Evolutionary conservation across 2,329 filamentous ascomycete species (phyloP), one percentile per base, ranked within the genome.

Genomic region (Penicillium frequentans): DNA sequence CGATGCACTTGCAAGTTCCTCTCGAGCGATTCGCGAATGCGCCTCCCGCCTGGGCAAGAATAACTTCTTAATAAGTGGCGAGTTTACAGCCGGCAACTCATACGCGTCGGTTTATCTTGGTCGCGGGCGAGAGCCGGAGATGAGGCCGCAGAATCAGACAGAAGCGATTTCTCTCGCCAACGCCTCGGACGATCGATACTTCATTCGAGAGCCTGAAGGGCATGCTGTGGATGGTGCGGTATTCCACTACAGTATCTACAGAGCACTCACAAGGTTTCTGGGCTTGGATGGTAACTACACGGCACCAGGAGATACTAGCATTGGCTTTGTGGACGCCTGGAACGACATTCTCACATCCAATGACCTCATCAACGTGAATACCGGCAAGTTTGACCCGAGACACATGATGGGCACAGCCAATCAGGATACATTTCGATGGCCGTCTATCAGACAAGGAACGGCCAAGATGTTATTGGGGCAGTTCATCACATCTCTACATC

Each of bases 381-480:
- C 82, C 2, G 84, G 84, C 29, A 69, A 81, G 54, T 85, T 86
- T 55, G 86, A 88, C 61, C 86, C 86, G 2, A 79, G 86, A 5
- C 85, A 88, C 65, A 81, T 88, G 79, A 87, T 81, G 66, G 85
- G 85, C 46, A 79, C 81, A 2, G 85, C 84, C 8, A 87, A 88
- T 66, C 86, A 88, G 72, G 86, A 88, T 67, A 84, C 87, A 7
- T 84, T 88, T 66, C 79, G 85, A 44, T 88, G 85, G 85, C 85
- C 85, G n/a, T 79, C 83, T 16, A 75, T 87, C 35, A 72, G 76
- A 44, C 79, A 84, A 55, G 85, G 85, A 10, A 81, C 82, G 0
- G 76, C 85, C 60, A 77, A 82, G 44, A 81, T 84, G 68, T 70
- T 86, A 5, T 72, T 87, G 7, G 85, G 79, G 5, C 74, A 81